Base-by-base conservation (phyloP, 2,329 filamentous ascomycete species). In the Ophiostoma pallidulum region DNA sequence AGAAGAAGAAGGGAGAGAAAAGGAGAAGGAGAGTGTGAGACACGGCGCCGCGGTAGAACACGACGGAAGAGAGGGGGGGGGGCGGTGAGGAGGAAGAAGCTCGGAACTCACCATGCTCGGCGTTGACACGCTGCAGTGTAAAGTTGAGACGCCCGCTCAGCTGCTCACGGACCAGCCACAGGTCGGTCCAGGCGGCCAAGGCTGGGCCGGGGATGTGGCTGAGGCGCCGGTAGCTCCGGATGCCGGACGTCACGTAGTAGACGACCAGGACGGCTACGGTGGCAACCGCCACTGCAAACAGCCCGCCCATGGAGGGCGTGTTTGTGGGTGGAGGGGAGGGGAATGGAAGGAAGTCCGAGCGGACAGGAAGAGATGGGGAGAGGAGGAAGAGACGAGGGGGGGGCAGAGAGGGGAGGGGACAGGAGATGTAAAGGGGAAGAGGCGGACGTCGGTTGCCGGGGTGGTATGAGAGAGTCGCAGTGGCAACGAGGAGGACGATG, bases 121-220 rank as follows among this genome's bases (percentile, higher is more conserved):
- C 50, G 26, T 53, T 56, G 13, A 53, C 49, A 4, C 56, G 54
- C 9, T 52, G 47, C 3, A 61, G 56, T 16, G 52, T 51, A 20
- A 59, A 58, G 45, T 54, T 54, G 36, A 59, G 51, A 16, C 52
- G 52, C 16, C 59, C 59, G 16, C 56, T 50, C 13, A 58, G 40
- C 31, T 58, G 59, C 3, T 54, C 51, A n/a, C 52, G 45, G 12
- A 64, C 57, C 40, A 64, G 48, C 62, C 61, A 64, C 19, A 59
- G 22, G 29, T 59, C 56, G 10, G 61, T 57, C 55, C 56, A 61
- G n/a, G 50, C 52, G 3, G 61, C 55, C 49, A 51, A 47, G 19
- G 47, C 49, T 3, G 62, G 60, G 1, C 62, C 61, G 1, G 51
- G 56, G 19, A 64, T 58, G 45, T 64, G 61, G 13, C 46, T 48